Evolutionary conservation across 768 basidiomycete species (phyloP), one percentile per base, ranked within the genome.

Genomic region (Tricholomella constricta): DNA sequence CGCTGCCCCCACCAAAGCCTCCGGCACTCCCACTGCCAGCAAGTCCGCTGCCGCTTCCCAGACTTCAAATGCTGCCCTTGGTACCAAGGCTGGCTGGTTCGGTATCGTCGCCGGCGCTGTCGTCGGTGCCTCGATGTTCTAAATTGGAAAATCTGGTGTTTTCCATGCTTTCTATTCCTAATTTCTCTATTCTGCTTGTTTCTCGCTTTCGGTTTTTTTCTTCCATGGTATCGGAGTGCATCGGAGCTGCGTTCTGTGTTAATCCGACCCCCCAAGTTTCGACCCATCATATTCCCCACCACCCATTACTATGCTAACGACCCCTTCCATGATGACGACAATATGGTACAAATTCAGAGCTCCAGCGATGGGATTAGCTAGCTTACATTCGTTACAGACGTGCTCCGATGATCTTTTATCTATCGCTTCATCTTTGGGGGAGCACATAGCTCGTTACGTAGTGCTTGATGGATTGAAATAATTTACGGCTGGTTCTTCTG

Each of bases 61-160:
- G 31, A 32, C 31, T 14, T 32, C 31, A 3, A 32, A 32, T 10
- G 68, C 69, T 34, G 34, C 70, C 46, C 52, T 52, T 43, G 15
- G 36, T 32, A 51, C 65, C 35, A 65, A 65, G 32, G 67, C 65
- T 45, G 67, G 72, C 25, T 70, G 70, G 66, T 56, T 63, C 22
- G 71, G 69, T 41, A 61, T 71, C n/a, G 49, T 72, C 31, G 23
- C 73, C 12, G 65, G 72, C 45, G 72, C 71, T 1, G 51, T 72
- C 19, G 62, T 75, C 38, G 75, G 73, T 56, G 68, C 64, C 51
- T 59, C 72, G 20, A 59, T 73, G 55, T 69, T 78, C 61, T 78
- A 67, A 71, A 53, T 40, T 3, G 23, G 45, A 36, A 38, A 45
- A 43, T 32, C n/a, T 37, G 34, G 35, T n/a, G 35, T 49, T 51